These are phyloP conservation scores for Quercus ilex DNA, from an alignment of 306 rosid species.

Conservation along the genomic window DNA sequence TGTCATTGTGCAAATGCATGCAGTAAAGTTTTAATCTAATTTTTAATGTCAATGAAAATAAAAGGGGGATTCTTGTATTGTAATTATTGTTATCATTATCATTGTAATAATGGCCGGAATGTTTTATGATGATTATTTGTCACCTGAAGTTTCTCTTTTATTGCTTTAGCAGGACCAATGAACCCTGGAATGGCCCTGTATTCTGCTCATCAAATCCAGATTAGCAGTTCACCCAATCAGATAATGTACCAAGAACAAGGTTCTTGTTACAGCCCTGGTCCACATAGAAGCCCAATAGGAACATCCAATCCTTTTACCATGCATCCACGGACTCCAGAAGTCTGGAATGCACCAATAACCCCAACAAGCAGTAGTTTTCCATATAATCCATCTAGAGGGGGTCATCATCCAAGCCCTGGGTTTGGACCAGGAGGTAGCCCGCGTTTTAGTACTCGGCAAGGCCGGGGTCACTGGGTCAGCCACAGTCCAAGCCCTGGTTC, in stretches of 20 bases:
- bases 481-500: slow-evolving; percentile 42
- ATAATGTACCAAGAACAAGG: slow-evolving; percentile 35
- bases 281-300: slow-evolving; percentile 31
- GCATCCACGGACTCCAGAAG: slow-evolving; percentile 24
- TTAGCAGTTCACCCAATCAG: slow-evolving; percentile 26
- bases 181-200: slow-evolving; percentile 40
- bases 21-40: no score
- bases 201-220: slow-evolving; percentile 40
- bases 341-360: slow-evolving; percentile 50
- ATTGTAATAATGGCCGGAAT: neutral
- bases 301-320: slow-evolving; percentile 19
- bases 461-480: slow-evolving; percentile 28
- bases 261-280: slow-evolving; percentile 18
- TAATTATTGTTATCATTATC: neutral
- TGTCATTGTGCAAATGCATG: neutral
- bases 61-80: neutral
- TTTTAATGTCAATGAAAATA: no score
- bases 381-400: slow-evolving; percentile 29
- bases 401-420: slow-evolving; percentile 35
- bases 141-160: neutral
- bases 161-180: slow-evolving; percentile 29
- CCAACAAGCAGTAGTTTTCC: slow-evolving; percentile 30
- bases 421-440: slow-evolving; percentile 38
- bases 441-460: slow-evolving; percentile 30
- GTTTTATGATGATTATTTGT: neutral